Evolutionary conservation across 805 yeast genomes (phyloP).

Genomic region (Yarrowia sp.): DNA sequence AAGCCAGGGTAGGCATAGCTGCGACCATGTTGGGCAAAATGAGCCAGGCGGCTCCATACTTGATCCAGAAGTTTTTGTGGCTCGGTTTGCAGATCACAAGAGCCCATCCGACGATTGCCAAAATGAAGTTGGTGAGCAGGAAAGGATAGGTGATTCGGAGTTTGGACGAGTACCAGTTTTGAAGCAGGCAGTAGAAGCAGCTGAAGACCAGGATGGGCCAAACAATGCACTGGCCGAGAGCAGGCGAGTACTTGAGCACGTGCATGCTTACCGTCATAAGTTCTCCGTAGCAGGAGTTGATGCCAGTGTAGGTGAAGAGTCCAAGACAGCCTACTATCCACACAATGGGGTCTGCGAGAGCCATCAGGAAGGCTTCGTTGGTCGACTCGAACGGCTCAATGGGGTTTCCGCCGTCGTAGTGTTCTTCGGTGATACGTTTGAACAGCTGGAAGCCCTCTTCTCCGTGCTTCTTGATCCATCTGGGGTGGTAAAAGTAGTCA

Average conservation of each 20-base stretch:
- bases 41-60: constrained; percentile 1
- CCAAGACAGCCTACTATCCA: neutral
- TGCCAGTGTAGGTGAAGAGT: neutral
- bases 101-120: neutral
- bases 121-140: neutral
- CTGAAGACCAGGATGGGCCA: neutral
- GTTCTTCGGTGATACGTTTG: neutral
- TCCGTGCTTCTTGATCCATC: constrained; percentile 7
- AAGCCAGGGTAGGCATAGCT: neutral
- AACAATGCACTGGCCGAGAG: neutral
- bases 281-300: neutral
- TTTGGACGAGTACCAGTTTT: neutral
- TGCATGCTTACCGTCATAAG: neutral
- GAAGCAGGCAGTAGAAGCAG: neutral
- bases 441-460: constrained; percentile 2
- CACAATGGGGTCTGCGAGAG: neutral
- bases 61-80: neutral
- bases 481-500: constrained; percentile 13
- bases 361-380: neutral
- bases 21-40: neutral
- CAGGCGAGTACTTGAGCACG: constrained; percentile 1
- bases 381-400: neutral
- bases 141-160: neutral
- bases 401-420: neutral
- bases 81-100: neutral